A percentile compares a stretch with the other conserved stretches of the same genome.
Conservation (phyloP, 2,329 filamentous ascomycete species). For the Monosporascus sp. region DNA sequence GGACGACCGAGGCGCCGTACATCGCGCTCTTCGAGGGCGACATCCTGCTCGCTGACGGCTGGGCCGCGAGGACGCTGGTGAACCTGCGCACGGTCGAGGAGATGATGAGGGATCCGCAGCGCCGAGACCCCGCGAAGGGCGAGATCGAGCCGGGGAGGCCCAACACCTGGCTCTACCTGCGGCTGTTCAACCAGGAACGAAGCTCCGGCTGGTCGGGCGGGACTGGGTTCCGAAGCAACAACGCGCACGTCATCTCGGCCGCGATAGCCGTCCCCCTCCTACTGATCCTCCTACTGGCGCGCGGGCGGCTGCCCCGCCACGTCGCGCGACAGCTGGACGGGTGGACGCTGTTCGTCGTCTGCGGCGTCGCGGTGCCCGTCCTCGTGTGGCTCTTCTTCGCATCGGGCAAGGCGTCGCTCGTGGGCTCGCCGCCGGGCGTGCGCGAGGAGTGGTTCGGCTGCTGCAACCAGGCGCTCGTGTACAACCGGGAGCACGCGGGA, state of each 20-base stretch:
- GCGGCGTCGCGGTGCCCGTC: constrained; percentile 23
- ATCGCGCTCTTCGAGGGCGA: constrained; percentile 28
- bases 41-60: constrained; percentile 26
- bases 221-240: constrained; percentile 24
- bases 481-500: constrained; percentile 21
- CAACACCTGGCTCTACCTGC: constrained; percentile 26
- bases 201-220: constrained; percentile 26
- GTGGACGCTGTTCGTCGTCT: constrained; percentile 23
- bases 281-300: constrained; percentile 13
- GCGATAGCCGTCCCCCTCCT: constrained; percentile 20
- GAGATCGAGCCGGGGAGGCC: constrained; percentile 19
- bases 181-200: constrained; percentile 27
- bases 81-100: constrained; percentile 18
- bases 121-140: constrained; percentile 16
- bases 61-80: constrained; percentile 22
- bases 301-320: constrained; percentile 16
- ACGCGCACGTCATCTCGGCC: constrained; percentile 23
- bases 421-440: constrained; percentile 20
- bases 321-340: constrained; percentile 20
- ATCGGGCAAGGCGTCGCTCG: constrained; percentile 26
- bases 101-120: constrained; percentile 24
- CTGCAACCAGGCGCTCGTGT: constrained; percentile 28
- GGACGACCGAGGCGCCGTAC: constrained; percentile 25
- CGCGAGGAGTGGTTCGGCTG: constrained; percentile 27
- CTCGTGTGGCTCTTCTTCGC: constrained; percentile 27